phyloP scores from a whole-genome alignment of 2,329 filamentous ascomycete species.

The Pseudogymnoascus sp. region DNA sequence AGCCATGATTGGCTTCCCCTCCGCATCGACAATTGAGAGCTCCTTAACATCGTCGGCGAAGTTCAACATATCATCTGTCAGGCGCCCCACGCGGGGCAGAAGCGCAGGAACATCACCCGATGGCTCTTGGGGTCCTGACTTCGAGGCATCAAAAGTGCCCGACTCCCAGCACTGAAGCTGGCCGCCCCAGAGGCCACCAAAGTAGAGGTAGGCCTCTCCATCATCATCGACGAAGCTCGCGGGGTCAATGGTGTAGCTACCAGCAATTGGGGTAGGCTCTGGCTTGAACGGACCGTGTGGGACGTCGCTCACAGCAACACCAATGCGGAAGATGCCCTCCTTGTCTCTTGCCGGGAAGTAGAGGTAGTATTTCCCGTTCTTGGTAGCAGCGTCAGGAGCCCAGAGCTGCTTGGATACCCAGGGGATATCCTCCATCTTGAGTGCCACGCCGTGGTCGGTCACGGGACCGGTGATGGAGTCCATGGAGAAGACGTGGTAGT shows the following conservation, averaged over 20 bases:
- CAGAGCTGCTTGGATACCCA: constrained; percentile 76
- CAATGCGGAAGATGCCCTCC: constrained; percentile 64
- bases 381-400: constrained; percentile 68
- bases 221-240: constrained; percentile 71
- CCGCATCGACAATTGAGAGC: constrained; percentile 55
- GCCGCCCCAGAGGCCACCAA: constrained; percentile 74
- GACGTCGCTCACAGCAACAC: constrained; percentile 56
- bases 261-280: constrained; percentile 56
- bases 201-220: constrained; percentile 60
- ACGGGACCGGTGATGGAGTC: constrained; percentile 51
- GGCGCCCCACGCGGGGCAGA: constrained; percentile 56
- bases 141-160: constrained; percentile 46
- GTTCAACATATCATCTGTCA: constrained; percentile 58
- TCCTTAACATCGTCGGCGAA: constrained; percentile 52
- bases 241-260: constrained; percentile 71
- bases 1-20: constrained; percentile 51
- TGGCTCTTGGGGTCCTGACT: constrained; percentile 53
- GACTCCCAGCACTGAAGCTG: constrained; percentile 70
- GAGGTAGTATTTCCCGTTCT: constrained; percentile 66
- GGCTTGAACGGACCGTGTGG: constrained; percentile 66
- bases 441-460: constrained; percentile 65
- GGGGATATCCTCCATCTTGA: constrained; percentile 58
- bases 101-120: constrained; percentile 52
- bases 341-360: constrained; percentile 72
- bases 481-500: constrained; percentile 70